Percentiles rank a stretch among this genome's conserved stretches.
phyloP scores from a whole-genome alignment of 2,329 filamentous ascomycete genomes.

The Apiospora rasikravindrae region DNA sequence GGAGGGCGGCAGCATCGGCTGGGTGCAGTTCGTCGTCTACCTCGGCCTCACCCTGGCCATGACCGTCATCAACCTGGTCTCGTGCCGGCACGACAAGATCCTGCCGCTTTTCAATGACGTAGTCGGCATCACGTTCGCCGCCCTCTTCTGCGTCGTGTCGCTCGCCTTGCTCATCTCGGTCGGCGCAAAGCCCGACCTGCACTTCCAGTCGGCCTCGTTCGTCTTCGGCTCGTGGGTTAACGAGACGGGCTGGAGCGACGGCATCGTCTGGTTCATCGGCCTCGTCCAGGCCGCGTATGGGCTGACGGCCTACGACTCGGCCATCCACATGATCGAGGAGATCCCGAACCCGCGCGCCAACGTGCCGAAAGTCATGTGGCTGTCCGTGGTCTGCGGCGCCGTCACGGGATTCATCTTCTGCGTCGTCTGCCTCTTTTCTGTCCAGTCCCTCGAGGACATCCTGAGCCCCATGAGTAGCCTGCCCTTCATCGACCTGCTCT shows the following conservation, averaged over 20 bases:
- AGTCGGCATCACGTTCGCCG: conserved; percentile 57
- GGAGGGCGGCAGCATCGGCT: conserved; percentile 50
- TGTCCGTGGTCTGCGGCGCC: conserved; percentile 56
- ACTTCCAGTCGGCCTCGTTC: conserved; percentile 55
- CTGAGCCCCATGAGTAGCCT: conserved; percentile 44
- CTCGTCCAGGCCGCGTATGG: conserved; percentile 63
- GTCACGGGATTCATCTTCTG: conserved; percentile 57
- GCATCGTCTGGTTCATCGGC: conserved; percentile 63
- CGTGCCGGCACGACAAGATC: conserved; percentile 53
- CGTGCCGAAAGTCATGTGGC: conserved; percentile 56
- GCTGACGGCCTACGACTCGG: conserved; percentile 62
- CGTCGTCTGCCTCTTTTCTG: conserved; percentile 56
- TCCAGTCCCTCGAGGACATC: conserved; percentile 50
- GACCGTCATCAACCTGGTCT: conserved; percentile 56
- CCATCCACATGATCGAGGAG: conserved; percentile 64
- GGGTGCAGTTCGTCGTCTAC: conserved; percentile 62
- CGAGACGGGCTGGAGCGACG: conserved; percentile 57
- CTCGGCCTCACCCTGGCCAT: conserved; percentile 53
- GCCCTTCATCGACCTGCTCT: conserved; percentile 55
- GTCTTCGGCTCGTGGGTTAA: conserved; percentile 59
- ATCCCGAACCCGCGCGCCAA: conserved; percentile 57
- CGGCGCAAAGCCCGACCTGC: conserved; percentile 48
- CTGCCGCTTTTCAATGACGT: conserved; percentile 62
- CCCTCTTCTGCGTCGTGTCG: conserved; percentile 57
- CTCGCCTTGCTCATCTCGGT: conserved; percentile 58